Conservation (phyloP, 1,139 yeast species). For the Saccharomyces pastorianus region DNA sequence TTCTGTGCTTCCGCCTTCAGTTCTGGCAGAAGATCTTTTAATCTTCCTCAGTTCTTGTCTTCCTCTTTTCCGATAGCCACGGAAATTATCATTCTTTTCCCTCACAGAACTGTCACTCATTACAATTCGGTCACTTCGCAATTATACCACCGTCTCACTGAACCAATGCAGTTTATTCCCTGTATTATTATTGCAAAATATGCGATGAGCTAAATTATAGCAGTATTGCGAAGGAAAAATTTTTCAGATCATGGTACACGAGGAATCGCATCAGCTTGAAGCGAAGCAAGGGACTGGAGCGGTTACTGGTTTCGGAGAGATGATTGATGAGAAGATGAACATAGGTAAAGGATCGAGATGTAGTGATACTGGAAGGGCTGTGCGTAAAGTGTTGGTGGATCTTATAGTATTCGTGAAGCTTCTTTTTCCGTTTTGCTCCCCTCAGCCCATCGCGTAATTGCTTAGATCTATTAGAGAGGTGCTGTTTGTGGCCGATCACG, state of each 20-base stretch:
- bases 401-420: background rate
- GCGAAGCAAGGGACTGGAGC: constrained; percentile 2
- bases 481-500: constrained; percentile 1
- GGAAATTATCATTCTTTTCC: constrained; percentile 8
- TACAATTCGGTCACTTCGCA: background rate
- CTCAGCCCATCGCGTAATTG: background rate
- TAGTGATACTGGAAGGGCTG: background rate
- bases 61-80: constrained; percentile 39
- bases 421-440: constrained; percentile 1
- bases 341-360: background rate
- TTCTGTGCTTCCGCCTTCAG: constrained; percentile 26
- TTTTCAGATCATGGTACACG: constrained; percentile 12
- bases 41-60: constrained; percentile 52
- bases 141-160: background rate
- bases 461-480: background rate
- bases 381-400: background rate
- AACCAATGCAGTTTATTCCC: background rate
- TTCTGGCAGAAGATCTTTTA: constrained; percentile 42
- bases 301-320: background rate
- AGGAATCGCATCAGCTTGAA: background rate
- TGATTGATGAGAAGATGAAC: background rate
- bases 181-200: background rate
- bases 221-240: constrained; percentile 4
- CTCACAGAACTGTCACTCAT: constrained; percentile 2
- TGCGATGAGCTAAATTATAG: background rate